Evolutionary conservation across 495 filamentous ascomycete species (phyloP), one percentile per base, ranked within the genome.

Genomic region (Neurospora sp.): DNA sequence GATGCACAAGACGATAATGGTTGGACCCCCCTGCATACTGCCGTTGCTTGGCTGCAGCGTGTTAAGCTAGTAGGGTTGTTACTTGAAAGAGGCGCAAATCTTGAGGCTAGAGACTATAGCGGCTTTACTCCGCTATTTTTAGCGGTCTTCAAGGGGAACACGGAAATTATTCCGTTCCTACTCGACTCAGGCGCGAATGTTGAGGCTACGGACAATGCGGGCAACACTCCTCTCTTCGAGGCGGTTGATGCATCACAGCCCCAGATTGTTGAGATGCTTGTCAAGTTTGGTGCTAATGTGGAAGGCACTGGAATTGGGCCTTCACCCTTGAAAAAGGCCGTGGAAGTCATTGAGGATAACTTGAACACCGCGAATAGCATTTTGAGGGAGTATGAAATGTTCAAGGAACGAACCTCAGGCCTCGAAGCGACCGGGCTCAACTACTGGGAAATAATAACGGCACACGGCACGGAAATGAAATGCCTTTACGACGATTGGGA

Each of bases 101-200:
- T 20, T 53, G 45, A 53, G 45, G 20, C 4, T 22, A 40, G 1
- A 14, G 4, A 14, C 4, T 1, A 16, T 6, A 2, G 0, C 0
- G 40, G 40, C 4, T 2, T 1, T 40, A 40, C 40, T 40, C 40
- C 12, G 3, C 40, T 40, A 5, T 5, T 2, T 5, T 2, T 0
- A 16, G 40, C 40, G 40, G 40, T 40, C 14, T 14, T 0, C 10
- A 0, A 0, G 0, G 0, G 39, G 0, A 12, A 0, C 0, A 40
- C 12, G 10, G 0, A 40, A 40, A 4, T 40, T 40, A 3, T 40
- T 40, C 10, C 0, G 40, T 0, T 4, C 12, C 7, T 44, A n/a
- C 16, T 44, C 41, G 16, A 16, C 18, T 16, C 41, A 3, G 41
- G 41, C 41, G 41, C 41, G 18, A 44, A 44, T 44, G 2, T n/a